phyloP scores from a whole-genome alignment of 257 asterid genomes.

The Solanum medicagineum region DNA sequence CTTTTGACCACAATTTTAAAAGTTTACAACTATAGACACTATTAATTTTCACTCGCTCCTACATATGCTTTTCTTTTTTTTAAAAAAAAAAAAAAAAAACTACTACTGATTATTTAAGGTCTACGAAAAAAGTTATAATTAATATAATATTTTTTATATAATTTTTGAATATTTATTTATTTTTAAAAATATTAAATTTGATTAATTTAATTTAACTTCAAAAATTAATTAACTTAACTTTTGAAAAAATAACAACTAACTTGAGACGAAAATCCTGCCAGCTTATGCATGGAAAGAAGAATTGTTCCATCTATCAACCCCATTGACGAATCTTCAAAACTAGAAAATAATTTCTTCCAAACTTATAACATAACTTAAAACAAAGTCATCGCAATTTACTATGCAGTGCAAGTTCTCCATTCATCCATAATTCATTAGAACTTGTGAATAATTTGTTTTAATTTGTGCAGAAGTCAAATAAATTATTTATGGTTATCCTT shows the following conservation, averaged over 20 bases:
- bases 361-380: not conserved
- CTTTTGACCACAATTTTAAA: not conserved
- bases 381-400: too few species aligned
- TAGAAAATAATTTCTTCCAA: not conserved
- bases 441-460: not conserved
- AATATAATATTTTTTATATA: too few species aligned
- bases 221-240: too few species aligned
- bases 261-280: too few species aligned
- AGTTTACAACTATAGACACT: not conserved
- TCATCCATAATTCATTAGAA: not conserved
- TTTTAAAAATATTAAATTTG: too few species aligned
- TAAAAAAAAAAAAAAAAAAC: too few species aligned
- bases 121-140: too few species aligned
- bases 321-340: not conserved
- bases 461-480: not conserved
- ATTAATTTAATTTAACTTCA: too few species aligned
- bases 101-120: not conserved
- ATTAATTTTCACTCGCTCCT: not conserved
- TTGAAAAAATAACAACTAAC: too few species aligned
- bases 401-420: not conserved
- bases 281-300: too few species aligned
- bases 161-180: too few species aligned
- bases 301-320: not conserved
- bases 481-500: too few species aligned
- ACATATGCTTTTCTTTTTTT: not conserved